Evolutionary conservation across 306 rosid species (phyloP), one percentile per base, ranked within the genome.

Genomic region (Malus asiatica): DNA sequence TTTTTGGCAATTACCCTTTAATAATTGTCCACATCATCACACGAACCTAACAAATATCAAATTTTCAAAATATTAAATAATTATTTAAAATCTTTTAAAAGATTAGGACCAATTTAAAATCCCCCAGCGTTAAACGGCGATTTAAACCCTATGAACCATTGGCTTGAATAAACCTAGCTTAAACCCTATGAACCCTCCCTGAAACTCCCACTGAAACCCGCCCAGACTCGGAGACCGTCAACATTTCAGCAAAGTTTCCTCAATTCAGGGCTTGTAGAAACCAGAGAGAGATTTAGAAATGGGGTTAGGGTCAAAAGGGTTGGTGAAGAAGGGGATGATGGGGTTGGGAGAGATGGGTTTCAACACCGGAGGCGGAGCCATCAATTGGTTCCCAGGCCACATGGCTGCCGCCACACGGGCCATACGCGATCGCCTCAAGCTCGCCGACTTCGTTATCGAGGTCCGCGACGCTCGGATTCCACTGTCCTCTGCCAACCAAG

Each of bases 371-470:
- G 97, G 94, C 7, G 98, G 96, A 52, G 81, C 72, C 65, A 87
- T 93, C 65, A 93, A 86, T 78, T 93, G 97, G 96, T 91, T 87
- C 86, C 98, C 98, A 0, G 98, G 98, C 15, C 98, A 93, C 87
- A 93, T 93, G 94, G 97, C 97, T 0, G 89, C 98, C 4, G 98
- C 98, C 68, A 87, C 88, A 0, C 85, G 90, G 10, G 97, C 98
- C 81, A 93, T 93, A 35, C 86, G 87, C 19, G 69, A 84, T 46
- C 96, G 97, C 25, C 94, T 93, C 16, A 91, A 91, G 82, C 53
- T 91, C 40, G 86, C 98, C 42, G 90, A 93, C 82, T 84, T 93
- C 74, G 97, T 93, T 60, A 77, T 93, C 68, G 98, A 93, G 80
- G 97, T 93, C 52, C 83, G 96, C 19, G 98, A 93, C 66, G 83